Percentiles rank a stretch among this genome's conserved stretches.
Conservation (phyloP, 305 asterid genomes). For the Fraxinus albicans region DNA sequence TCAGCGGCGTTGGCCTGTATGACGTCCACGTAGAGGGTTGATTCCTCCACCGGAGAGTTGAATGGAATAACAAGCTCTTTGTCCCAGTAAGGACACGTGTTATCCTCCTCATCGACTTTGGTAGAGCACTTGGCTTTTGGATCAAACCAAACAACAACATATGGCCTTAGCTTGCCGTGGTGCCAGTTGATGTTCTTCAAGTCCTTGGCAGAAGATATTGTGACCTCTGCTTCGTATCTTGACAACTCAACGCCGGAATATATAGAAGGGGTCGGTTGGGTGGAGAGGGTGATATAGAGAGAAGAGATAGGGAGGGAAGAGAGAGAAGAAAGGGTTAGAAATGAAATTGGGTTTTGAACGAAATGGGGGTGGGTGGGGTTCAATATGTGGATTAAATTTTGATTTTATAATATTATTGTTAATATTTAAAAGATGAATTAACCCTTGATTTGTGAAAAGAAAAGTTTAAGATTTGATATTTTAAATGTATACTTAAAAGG, state of each 20-base stretch:
- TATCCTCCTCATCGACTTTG: slow-evolving; percentile 63
- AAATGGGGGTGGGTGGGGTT: too few species aligned
- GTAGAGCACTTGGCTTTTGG: slow-evolving; percentile 59
- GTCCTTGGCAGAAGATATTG: slow-evolving; percentile 59
- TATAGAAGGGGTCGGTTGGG: too few species aligned
- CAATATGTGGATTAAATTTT: too few species aligned
- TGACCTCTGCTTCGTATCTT: slow-evolving; percentile 61
- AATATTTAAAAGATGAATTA: too few species aligned
- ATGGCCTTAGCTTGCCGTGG: slow-evolving; percentile 62
- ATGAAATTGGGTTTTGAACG: too few species aligned
- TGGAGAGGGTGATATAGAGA: too few species aligned
- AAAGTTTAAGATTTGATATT: too few species aligned
- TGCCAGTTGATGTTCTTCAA: slow-evolving; percentile 88
- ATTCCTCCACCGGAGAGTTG: slow-evolving; percentile 53
- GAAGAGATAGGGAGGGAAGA: too few species aligned
- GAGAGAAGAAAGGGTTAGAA: too few species aligned
- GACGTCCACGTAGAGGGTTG: slow-evolving; percentile 61
- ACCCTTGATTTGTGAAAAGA: too few species aligned
- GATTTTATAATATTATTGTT: too few species aligned
- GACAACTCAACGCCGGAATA: slow-evolving; percentile 10
- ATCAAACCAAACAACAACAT: slow-evolving; percentile 88
- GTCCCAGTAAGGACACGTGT: slow-evolving; percentile 61
- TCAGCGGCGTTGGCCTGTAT: slow-evolving; percentile 67
- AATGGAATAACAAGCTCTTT: slow-evolving; percentile 58
- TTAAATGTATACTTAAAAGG: too few species aligned